Base-by-base conservation (phyloP, 73 alveolate species). In the Uronychia binucleata region DNA sequence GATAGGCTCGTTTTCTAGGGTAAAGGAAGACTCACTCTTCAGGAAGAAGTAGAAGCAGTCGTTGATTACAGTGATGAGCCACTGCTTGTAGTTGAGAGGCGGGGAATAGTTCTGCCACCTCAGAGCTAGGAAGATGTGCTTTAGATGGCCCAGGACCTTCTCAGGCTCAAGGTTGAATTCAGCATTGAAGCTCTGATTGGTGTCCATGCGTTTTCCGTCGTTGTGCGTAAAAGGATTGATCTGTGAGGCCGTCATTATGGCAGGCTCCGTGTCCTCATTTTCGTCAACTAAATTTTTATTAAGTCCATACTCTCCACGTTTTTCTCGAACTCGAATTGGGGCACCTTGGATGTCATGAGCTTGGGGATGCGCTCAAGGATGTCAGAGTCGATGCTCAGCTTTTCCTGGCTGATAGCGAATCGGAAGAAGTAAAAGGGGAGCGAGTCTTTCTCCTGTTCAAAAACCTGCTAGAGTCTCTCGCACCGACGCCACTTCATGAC, bases 291-390 rank as follows among this genome's bases (percentile, higher is more conserved):
- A n/a, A n/a, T n/a, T n/a, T n/a, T 74, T 31, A 46, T 46, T 46
- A 46, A 46, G 67, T 46, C n/a, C 5, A 11, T 46, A 46, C 67
- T 46, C 46, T 90, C 95, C 28, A 85, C 91, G 75, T 90, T 90
- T 34, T 90, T 85, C 85, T 90, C 95, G 75, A 83, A 90, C 75
- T 90, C 95, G 77, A 90, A 90, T 27, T 84, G 86, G 1, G 95
- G 95, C 1, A 90, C 86, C 57, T 90, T 90, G 32, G 89, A 78
- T 33, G 86, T 85, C 76, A 90, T 33, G 0, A 90, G 88, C 33
- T 80, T 27, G 0, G 95, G 95, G 13, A 90, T 90, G 32, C 75
- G 74, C 31, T 85, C 95, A 14, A 90, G 81, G 46, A 85, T 80
- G 19, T 84, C 92, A 31, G 95, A 91, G 57, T 85, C 88, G 27